Evolutionary conservation across 805 yeast species (phyloP).

Genomic region (Wickerhamomyces hampshirensis): DNA sequence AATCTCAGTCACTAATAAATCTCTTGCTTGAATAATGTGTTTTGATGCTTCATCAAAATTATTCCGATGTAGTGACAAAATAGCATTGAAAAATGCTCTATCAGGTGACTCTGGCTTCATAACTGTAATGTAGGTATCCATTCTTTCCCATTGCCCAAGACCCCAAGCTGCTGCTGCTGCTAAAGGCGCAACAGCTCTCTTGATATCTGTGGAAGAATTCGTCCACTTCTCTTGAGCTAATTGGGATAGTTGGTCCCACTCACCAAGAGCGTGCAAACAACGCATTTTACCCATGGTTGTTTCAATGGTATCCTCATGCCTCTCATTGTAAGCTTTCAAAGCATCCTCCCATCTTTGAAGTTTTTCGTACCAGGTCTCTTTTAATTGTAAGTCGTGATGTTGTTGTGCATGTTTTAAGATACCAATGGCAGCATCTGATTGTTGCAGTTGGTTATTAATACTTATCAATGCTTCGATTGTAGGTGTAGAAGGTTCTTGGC

Average conservation of each 20-base stretch:
- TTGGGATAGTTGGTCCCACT: constrained; percentile 90
- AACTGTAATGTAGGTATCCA: constrained; percentile 85
- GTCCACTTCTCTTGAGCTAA: constrained; percentile 86
- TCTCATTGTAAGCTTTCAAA: constrained; percentile 75
- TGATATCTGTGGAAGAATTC: constrained; percentile 62
- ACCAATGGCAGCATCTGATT: constrained; percentile 97
- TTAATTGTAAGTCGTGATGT: constrained; percentile 83
- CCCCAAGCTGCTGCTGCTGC: constrained; percentile 99
- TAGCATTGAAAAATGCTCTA: constrained; percentile 90
- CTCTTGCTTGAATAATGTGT: constrained; percentile 83
- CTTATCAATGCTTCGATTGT: constrained; percentile 89
- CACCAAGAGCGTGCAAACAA: constrained; percentile 96
- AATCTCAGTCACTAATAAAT: constrained; percentile 83
- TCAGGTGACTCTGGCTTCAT: constrained; percentile 94
- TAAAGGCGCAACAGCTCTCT: constrained; percentile 85
- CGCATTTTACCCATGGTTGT: constrained; percentile 97
- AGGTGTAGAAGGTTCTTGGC: constrained; percentile 86
- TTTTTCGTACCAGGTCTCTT: constrained; percentile 97
- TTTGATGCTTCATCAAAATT: constrained; percentile 75
- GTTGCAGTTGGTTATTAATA: constrained; percentile 91
- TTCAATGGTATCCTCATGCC: constrained; percentile 75
- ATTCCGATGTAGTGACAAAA: constrained; percentile 78
- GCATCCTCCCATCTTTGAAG: constrained; percentile 99
- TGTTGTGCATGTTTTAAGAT: constrained; percentile 90
- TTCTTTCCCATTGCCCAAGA: constrained; percentile 91